Evolutionary conservation across 108 stramenopile genomes (phyloP), one percentile per base, ranked within the genome.

Genomic region (Bacterosira constricta): DNA sequence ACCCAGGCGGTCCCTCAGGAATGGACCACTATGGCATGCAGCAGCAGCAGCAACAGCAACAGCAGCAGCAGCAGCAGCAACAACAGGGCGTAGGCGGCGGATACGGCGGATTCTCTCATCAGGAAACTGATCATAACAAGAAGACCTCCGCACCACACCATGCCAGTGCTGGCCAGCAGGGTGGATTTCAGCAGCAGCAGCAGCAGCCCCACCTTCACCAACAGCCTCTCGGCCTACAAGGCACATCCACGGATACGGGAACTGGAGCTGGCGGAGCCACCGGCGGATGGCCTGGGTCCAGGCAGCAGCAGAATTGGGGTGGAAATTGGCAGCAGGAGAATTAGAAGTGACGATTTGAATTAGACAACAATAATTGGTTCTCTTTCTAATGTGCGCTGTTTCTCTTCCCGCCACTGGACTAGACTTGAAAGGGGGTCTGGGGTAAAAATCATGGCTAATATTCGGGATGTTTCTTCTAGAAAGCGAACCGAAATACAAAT

Each of bases 21-120:
- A 88, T 85, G 81, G 88, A 89, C 59, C 89, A 84, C 18, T 80
- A 80, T 66, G 79, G 69, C 17, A 80, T 79, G 78, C 75, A 79
- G 41, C 79, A 76, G 47, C 69, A 78, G 38, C n/a, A n/a, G n/a
- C n/a, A n/a, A n/a, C n/a, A n/a, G n/a, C n/a, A n/a, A n/a, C n/a
- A n/a, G n/a, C n/a, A n/a, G n/a, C n/a, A n/a, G n/a, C n/a, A n/a
- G n/a, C n/a, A n/a, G n/a, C n/a, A n/a, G n/a, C n/a, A n/a, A n/a
- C 58, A 66, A 41, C 66, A 73, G 11, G 61, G 71, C 25, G 76
- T 69, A 41, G 69, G 68, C 30, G 84, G 81, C 37, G 86, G 73
- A 47, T 74, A 69, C 9, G 82, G 86, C 35, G 74, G 74, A 38
- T 73, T 73, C 49, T 69, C 75, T 54, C 79, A 87, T 44, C 78